phyloP scores from a whole-genome alignment of 75 land plant genomes.

The Chamaecyparis obtusa region DNA sequence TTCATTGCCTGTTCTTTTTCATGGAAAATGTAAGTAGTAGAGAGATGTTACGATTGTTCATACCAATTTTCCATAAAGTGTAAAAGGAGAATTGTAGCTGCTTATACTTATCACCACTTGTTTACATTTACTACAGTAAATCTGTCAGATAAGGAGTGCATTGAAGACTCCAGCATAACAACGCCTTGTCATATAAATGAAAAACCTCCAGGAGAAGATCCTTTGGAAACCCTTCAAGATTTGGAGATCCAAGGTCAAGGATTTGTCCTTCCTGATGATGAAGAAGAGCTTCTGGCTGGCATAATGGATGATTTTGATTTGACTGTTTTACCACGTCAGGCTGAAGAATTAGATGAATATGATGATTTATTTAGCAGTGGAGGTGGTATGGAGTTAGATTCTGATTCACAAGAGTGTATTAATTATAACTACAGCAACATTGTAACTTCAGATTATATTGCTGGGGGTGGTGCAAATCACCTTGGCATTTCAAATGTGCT shows the following conservation, averaged over 20 bases:
- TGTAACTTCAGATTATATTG: conserved; percentile 30
- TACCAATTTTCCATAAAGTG: not conserved
- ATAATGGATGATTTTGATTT: conserved; percentile 70
- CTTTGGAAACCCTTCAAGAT: conserved; percentile 36
- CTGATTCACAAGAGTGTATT: conserved; percentile 49
- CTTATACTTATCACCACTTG: not conserved
- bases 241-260: conserved; percentile 52
- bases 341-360: conserved; percentile 83
- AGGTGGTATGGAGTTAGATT: conserved; percentile 89
- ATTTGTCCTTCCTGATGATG: conserved; percentile 86
- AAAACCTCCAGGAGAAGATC: conserved; percentile 13
- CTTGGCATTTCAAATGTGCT: conserved; percentile 53
- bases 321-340: conserved; percentile 31
- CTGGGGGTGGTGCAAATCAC: conserved; percentile 41
- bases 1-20: conserved; percentile 14
- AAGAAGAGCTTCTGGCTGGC: conserved; percentile 86
- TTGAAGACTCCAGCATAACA: not conserved
- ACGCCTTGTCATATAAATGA: not conserved
- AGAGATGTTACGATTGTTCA: not conserved
- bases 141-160: conserved; percentile 12
- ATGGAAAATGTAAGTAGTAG: conserved; percentile 9
- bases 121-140: conserved; percentile 5
- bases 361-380: conserved; percentile 94
- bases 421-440: conserved; percentile 36
- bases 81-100: not conserved